phyloP scores from a whole-genome alignment of 306 rosid species.

The Trifolium repens region DNA sequence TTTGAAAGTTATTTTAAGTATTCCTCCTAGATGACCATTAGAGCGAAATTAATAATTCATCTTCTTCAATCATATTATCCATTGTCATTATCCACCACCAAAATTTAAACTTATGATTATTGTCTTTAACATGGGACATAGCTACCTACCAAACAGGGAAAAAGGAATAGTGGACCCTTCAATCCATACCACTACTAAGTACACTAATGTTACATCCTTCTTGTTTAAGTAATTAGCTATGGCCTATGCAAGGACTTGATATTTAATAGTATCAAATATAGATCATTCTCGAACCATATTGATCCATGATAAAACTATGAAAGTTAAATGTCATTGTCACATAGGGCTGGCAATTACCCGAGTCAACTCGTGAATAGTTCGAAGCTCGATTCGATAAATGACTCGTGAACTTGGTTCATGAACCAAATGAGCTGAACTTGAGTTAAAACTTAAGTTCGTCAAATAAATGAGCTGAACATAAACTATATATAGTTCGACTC shows the following conservation, averaged over 20 bases:
- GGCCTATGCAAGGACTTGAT: not conserved
- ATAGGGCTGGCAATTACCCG: too few species aligned
- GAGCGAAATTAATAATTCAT: not conserved
- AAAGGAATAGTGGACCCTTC: not conserved
- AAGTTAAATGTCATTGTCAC: not conserved
- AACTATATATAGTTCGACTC: too few species aligned
- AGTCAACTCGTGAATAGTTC: too few species aligned
- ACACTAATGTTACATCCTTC: not conserved
- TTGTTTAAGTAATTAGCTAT: constrained; percentile 2
- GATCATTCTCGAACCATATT: constrained; percentile 36
- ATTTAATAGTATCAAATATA: not conserved
- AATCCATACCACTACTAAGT: not conserved
- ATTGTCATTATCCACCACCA: not conserved
- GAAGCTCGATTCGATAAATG: too few species aligned
- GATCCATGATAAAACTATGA: not conserved
- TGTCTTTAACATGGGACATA: not conserved
- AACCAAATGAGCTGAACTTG: too few species aligned
- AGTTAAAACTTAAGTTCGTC: too few species aligned
- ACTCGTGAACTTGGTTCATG: too few species aligned
- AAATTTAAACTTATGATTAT: not conserved
- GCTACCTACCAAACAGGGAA: constrained; percentile 19
- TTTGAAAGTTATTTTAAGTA: too few species aligned
- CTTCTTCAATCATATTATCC: not conserved
- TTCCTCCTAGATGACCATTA: too few species aligned
- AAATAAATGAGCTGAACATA: too few species aligned